Conservation (phyloP, 768 basidiomycete genomes). For the Solioccasus polychromus region DNA sequence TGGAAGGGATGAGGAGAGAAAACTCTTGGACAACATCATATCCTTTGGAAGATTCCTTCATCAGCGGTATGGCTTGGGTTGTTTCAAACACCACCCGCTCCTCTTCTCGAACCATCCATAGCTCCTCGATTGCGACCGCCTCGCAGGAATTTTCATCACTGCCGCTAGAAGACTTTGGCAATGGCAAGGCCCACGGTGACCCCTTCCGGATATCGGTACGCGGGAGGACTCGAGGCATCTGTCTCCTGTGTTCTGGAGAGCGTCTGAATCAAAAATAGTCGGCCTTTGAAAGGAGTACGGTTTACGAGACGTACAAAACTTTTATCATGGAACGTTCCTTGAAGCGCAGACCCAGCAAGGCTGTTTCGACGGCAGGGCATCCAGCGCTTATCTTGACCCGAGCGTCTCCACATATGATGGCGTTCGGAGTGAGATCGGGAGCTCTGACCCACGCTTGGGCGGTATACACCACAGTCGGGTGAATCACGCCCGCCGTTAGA, state of each 20-base stretch:
- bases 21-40: conserved; percentile 9
- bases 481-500: too few species aligned
- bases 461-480: conserved; percentile 7
- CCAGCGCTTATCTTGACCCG: conserved; percentile 16
- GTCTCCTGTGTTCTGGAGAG: neutral
- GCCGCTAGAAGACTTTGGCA: neutral
- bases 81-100: conserved; percentile 18
- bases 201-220: neutral
- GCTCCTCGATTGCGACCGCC: conserved; percentile 4
- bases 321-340: conserved; percentile 21
- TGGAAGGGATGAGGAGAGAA: conserved; percentile 17
- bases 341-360: conserved; percentile 13
- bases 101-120: conserved; percentile 19
- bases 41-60: neutral
- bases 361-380: conserved; percentile 6
- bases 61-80: neutral
- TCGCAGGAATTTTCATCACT: neutral
- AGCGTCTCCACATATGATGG: conserved; percentile 8
- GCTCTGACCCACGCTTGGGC: too few species aligned
- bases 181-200: neutral
- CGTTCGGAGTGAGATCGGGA: conserved; percentile 13
- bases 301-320: conserved; percentile 1
- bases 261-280: neutral
- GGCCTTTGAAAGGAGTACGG: neutral
- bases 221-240: neutral